Percentiles rank a stretch among this genome's conserved stretches.
Evolutionary conservation across 148 eudicot genomes (phyloP).

Genomic region (Cornus florida): DNA sequence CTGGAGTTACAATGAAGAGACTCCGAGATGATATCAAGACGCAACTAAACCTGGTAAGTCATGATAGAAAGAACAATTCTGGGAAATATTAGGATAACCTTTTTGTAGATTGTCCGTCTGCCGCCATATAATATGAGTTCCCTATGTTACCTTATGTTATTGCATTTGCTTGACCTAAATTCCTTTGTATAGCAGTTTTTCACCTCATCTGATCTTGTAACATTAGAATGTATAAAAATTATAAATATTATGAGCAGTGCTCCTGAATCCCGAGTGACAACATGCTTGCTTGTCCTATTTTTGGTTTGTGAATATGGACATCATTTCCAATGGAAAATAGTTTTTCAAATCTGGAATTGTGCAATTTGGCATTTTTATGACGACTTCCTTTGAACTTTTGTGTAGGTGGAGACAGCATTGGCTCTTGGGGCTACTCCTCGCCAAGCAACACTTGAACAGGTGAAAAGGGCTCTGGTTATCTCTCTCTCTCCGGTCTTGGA

Average conservation of each 20-base stretch:
- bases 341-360: not conserved
- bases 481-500: constrained; percentile 89
- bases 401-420: constrained; percentile 91
- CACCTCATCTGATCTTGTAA: not conserved
- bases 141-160: no score
- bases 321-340: not conserved
- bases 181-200: not conserved
- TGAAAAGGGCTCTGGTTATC: constrained; percentile 73
- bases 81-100: not conserved
- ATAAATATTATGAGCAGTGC: no score
- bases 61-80: not conserved
- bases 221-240: not conserved
- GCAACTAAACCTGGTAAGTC: constrained; percentile 68
- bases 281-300: not conserved
- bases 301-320: no score
- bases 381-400: not conserved
- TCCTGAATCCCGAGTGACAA: no score
- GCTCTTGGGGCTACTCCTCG: constrained; percentile 93
- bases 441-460: constrained; percentile 71
- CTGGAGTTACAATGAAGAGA: constrained; percentile 95
- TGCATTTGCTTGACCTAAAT: not conserved
- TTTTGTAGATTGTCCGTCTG: not conserved
- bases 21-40: constrained; percentile 84
- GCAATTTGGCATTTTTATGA: no score
- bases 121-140: no score